Conservation (phyloP, 2,329 filamentous ascomycete genomes). For the Trichoderma sp. region DNA sequence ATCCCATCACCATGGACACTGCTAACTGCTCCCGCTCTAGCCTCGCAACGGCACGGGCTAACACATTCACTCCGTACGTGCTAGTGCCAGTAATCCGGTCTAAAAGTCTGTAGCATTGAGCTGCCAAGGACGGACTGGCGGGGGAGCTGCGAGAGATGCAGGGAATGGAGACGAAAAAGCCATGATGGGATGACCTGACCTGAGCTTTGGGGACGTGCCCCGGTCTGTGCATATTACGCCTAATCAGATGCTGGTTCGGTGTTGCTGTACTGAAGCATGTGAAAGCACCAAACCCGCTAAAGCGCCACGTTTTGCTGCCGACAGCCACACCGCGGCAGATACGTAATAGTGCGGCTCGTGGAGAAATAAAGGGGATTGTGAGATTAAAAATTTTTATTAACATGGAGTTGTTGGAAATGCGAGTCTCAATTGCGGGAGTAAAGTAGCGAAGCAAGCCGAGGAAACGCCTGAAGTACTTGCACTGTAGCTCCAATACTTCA, state of each 20-base stretch:
- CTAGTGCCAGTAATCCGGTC: background rate
- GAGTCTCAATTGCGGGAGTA: background rate
- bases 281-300: background rate
- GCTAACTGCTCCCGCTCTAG: background rate
- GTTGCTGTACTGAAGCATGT: background rate
- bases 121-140: background rate
- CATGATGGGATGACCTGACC: background rate
- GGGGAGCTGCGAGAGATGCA: background rate
- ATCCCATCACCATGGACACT: background rate
- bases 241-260: background rate
- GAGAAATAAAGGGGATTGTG: background rate
- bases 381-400: background rate
- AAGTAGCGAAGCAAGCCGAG: background rate
- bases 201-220: slow-evolving; percentile 6
- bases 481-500: background rate
- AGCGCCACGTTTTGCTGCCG: background rate
- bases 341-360: slow-evolving; percentile 13
- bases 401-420: background rate
- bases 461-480: background rate
- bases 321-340: slow-evolving; percentile 9
- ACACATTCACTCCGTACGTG: background rate
- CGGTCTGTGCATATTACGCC: background rate
- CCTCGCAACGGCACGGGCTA: background rate
- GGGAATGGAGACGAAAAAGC: background rate
- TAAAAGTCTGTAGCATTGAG: background rate